phyloP scores from a whole-genome alignment of 148 eudicot genomes.

The Spergularia marina region DNA sequence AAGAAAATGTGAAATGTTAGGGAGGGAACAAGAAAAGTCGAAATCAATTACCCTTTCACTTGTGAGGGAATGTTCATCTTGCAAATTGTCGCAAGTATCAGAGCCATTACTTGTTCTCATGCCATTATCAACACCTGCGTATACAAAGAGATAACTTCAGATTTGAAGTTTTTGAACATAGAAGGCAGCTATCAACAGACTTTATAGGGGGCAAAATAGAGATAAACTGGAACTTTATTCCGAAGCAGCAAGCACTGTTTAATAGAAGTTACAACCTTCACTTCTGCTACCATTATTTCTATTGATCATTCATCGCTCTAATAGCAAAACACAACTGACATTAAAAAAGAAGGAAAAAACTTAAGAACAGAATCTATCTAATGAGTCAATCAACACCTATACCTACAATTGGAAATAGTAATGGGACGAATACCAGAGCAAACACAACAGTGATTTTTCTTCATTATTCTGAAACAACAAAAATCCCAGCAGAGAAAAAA shows the following conservation, averaged over 20 bases:
- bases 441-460: not conserved
- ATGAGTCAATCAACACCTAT: not conserved
- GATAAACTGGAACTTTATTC: not conserved
- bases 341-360: not conserved
- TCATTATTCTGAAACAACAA: not conserved
- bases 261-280: not conserved
- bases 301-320: not conserved
- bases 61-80: constrained; percentile 23
- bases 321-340: not conserved
- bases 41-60: constrained; percentile 48
- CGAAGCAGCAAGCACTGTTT: not conserved
- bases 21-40: not conserved
- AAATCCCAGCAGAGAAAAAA: not conserved
- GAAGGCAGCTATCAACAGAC: not conserved
- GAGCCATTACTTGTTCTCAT: constrained; percentile 21
- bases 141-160: not conserved
- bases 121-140: constrained; percentile 29
- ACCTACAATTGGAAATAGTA: not conserved
- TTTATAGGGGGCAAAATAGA: not conserved
- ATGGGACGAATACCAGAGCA: not conserved
- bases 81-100: constrained; percentile 25
- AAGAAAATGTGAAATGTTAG: not conserved
- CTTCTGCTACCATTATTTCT: not conserved
- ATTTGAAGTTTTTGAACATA: not conserved
- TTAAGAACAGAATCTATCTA: not conserved